These are phyloP conservation scores for Lasiosphaeris hirsuta DNA, from an alignment of 495 filamentous ascomycete species.

Conservation along the genomic window DNA sequence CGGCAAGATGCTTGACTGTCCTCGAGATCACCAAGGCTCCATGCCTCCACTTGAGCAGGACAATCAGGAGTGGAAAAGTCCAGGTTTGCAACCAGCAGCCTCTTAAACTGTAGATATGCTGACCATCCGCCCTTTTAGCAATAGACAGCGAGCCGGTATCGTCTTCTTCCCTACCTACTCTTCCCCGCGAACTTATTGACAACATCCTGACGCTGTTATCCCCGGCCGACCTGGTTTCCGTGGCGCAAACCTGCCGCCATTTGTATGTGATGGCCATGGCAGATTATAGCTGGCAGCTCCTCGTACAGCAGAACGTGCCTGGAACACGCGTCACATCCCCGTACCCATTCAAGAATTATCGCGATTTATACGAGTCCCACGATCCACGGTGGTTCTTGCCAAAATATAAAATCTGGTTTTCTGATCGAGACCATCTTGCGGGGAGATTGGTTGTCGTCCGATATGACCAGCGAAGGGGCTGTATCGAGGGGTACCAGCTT, in stretches of 20 bases:
- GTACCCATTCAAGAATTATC: slow-evolving; percentile 58
- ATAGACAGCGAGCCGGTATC: neutral
- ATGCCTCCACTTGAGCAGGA: no score
- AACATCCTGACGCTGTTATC: slow-evolving; percentile 59
- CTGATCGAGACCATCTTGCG: slow-evolving; percentile 61
- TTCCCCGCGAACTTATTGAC: slow-evolving; percentile 64
- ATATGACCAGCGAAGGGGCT: slow-evolving; percentile 66
- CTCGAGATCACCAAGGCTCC: no score
- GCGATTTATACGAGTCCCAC: slow-evolving; percentile 67
- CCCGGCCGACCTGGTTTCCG: slow-evolving; percentile 51
- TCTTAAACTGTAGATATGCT: neutral
- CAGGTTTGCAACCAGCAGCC: neutral
- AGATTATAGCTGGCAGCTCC: slow-evolving; percentile 61
- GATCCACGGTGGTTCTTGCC: slow-evolving; percentile 83
- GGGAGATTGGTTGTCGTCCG: slow-evolving; percentile 70
- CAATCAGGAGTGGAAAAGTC: no score
- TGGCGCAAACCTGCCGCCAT: slow-evolving; percentile 54
- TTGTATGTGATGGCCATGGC: slow-evolving; percentile 50
- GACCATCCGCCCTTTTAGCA: neutral
- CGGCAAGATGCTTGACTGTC: no score
- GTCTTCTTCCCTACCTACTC: slow-evolving; percentile 31
- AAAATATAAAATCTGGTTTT: slow-evolving; percentile 79
- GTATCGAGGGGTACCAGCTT: slow-evolving; percentile 79
- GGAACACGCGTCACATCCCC: slow-evolving; percentile 49
- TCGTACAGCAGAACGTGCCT: slow-evolving; percentile 62